These are phyloP conservation scores for Solanum pennellii DNA, from an alignment of 257 asterid species.

Conservation along the genomic window DNA sequence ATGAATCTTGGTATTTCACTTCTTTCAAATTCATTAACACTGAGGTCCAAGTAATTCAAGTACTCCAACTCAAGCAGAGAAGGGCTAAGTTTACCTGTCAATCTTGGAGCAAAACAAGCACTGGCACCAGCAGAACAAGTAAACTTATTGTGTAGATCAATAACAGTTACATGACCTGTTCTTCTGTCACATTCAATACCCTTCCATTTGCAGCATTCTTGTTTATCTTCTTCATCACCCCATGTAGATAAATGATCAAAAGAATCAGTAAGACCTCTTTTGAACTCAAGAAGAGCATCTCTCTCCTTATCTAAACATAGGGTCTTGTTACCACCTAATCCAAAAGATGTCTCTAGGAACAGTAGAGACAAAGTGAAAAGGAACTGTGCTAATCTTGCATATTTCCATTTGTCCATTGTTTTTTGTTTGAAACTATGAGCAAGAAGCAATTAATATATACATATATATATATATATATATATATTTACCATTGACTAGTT, in stretches of 20 bases:
- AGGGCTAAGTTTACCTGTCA: constrained; percentile 14
- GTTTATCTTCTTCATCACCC: background rate
- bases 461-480: too few relatives aligned
- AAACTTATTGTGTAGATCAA: constrained; percentile 1
- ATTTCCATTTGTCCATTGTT: background rate
- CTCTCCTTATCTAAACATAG: background rate
- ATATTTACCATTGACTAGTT: background rate
- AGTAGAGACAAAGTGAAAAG: background rate
- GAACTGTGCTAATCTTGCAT: background rate
- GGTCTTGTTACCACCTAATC: background rate
- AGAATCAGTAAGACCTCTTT: background rate
- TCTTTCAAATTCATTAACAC: background rate
- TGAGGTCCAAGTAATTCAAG: constrained; percentile 6
- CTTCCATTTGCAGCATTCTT: constrained; percentile 3
- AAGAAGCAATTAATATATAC: background rate
- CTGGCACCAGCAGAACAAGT: background rate
- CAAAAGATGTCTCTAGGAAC: background rate
- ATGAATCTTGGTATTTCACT: background rate
- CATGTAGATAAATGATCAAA: background rate
- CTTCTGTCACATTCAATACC: background rate
- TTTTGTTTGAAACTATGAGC: background rate
- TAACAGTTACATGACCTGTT: background rate
- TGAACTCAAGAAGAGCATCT: background rate
- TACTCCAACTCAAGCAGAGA: constrained; percentile 8
- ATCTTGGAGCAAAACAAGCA: background rate